These are phyloP conservation scores for Pterocarpus santalinus DNA, from an alignment of 306 rosid genomes.

Conservation along the genomic window DNA sequence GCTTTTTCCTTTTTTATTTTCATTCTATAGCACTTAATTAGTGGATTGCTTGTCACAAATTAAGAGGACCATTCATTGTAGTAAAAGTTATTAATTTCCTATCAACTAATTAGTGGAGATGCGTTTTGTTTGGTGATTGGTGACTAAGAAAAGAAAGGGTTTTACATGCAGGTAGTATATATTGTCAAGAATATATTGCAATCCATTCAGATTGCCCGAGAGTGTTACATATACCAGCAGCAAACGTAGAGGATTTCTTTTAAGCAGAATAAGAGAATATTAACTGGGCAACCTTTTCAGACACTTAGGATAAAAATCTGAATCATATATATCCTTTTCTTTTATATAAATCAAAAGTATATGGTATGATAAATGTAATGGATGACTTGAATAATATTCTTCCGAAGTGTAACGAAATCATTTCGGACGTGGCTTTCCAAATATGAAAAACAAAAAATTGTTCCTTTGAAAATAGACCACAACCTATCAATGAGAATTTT, in stretches of 20 bases:
- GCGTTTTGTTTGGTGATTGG: constrained; percentile 44
- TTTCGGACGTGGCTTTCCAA: constrained; percentile 46
- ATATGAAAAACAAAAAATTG: constrained; percentile 52
- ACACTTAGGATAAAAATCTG: constrained; percentile 65
- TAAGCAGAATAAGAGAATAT: constrained; percentile 47
- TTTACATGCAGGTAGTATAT: constrained; percentile 52
- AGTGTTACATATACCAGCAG: constrained; percentile 42
- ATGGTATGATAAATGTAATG: constrained; percentile 41
- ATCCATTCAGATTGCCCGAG: constrained; percentile 31
- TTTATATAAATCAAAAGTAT: constrained; percentile 47
- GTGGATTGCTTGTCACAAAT: constrained; percentile 41
- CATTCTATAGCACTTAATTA: constrained; percentile 19
- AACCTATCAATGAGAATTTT: constrained; percentile 56
- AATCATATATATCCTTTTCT: constrained; percentile 59
- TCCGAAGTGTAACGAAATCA: constrained; percentile 50
- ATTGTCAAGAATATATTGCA: constrained; percentile 45
- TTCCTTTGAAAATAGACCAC: constrained; percentile 58
- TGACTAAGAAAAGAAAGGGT: constrained; percentile 37
- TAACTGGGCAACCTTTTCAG: constrained; percentile 45
- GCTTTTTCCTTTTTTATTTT: constrained; percentile 35
- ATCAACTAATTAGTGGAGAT: constrained; percentile 37
- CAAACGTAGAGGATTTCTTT: constrained; percentile 35
- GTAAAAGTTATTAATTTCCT: background rate
- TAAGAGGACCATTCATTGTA: constrained; percentile 41
- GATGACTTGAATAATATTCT: constrained; percentile 65